Conservation (phyloP, 768 basidiomycete species). For the Lactarius akahatsu region DNA sequence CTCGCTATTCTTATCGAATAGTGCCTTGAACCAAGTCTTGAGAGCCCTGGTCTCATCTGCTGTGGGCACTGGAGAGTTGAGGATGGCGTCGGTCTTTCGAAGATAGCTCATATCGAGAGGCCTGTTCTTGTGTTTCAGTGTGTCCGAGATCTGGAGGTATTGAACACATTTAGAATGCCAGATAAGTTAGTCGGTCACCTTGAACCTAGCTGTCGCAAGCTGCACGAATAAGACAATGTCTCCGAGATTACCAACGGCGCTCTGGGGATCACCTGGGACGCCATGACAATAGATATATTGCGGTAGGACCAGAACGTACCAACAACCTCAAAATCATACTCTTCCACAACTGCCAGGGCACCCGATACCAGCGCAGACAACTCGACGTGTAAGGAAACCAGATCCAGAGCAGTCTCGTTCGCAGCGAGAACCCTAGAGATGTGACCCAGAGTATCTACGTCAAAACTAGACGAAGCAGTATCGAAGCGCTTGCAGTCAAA, state of each 20-base stretch:
- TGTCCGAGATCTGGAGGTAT: slow-evolving; percentile 47
- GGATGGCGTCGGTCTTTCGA: slow-evolving; percentile 46
- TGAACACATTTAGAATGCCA: neutral
- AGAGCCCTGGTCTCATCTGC: slow-evolving; percentile 39
- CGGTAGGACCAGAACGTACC: slow-evolving; percentile 48
- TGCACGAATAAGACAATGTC: slow-evolving; percentile 78
- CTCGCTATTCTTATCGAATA: slow-evolving; percentile 75
- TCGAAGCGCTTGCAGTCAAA: slow-evolving; percentile 53
- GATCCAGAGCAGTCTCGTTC: slow-evolving; percentile 60
- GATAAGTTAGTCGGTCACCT: slow-evolving; percentile 41
- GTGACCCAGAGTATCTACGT: slow-evolving; percentile 68
- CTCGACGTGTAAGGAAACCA: slow-evolving; percentile 64
- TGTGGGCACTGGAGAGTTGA: slow-evolving; percentile 43
- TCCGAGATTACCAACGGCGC: slow-evolving; percentile 73
- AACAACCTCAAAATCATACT: slow-evolving; percentile 78
- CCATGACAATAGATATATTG: neutral
- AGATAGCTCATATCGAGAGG: slow-evolving; percentile 53
- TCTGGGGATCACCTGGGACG: slow-evolving; percentile 73
- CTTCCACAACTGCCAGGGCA: slow-evolving; percentile 60
- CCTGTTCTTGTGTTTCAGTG: slow-evolving; percentile 48
- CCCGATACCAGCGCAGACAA: slow-evolving; percentile 65
- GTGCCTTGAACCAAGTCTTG: slow-evolving; percentile 67
- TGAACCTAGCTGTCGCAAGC: slow-evolving; percentile 60
- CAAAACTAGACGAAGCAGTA: slow-evolving; percentile 49
- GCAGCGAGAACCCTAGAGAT: slow-evolving; percentile 66